Evolutionary conservation across 176 grass and related monocot genomes (phyloP), one percentile per base, ranked within the genome.

Genomic region (Cocos nucifera): DNA sequence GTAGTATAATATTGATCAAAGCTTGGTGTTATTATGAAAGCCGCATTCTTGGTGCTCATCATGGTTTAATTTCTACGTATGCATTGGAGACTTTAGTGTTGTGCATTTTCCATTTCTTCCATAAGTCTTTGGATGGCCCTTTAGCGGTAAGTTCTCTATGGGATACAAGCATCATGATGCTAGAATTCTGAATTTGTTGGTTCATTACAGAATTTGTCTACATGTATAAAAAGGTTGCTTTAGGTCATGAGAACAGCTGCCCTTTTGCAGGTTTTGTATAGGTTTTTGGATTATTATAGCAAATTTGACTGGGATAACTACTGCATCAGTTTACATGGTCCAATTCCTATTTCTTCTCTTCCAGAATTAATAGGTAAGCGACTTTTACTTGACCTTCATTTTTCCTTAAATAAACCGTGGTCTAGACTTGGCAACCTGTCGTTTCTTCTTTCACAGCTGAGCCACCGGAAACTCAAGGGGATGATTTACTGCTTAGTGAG

Each of bases 1-100:
- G 74, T 59, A 97, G 93, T 68, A 80, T 97, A 74, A 80, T 97
- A 73, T 72, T 97, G 51, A 91, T 97, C 69, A 97, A 97, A 77
- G 65, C 79, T 39, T 97, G 87, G 87, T 97, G 93, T 69, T 91
- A 91, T 72, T 97, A 97, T 15, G 93, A 97, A 79, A 91, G 87
- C 50, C 93, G 87, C 49, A 91, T 97, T 69, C 93, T 97, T 73
- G 93, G 93, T 58, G 93, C 93, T 58, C 81, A 97, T 56, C 77
- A 97, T 83, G 93, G 84, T 69, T 69, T 91, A 71, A 83, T 97
- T 62, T 97, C 93, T 23, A 97, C 93, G 7, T 91, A 97, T 69
- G 93, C 93, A 6, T 88, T 97, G 76, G 93, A 97, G 69, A 85
- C 54, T 70, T 75, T 97, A 39, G 78, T 97, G 5, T 30, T 97